Evolutionary conservation across 1,284 basidiomycete genomes (phyloP), one percentile per base, ranked within the genome.

Genomic region (Irpex sp.): DNA sequence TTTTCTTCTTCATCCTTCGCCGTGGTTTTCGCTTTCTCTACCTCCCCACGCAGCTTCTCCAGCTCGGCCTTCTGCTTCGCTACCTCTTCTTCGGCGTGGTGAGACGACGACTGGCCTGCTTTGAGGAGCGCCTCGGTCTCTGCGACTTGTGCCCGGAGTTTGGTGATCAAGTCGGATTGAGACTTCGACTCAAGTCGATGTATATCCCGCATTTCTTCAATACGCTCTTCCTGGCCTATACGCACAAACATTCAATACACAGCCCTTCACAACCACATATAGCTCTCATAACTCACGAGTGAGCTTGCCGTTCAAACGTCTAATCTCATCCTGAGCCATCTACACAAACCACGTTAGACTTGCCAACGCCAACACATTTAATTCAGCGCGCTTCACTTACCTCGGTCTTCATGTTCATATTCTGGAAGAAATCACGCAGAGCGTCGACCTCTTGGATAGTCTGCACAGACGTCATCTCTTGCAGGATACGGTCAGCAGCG

Each of bases 1-100:
- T 97, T 97, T 74, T 98, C 95, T 72, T 97, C 95, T 71, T 97
- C 95, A 65, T 96, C 94, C 72, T 92, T 96, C 1, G 86, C 87
- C 2, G 78, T 64, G 10, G 77, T 78, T 66, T 86, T 88, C 2
- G 82, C 77, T 62, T 84, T 85, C 49, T 85, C 80, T 3, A 88
- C 71, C 60, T 94, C 90, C 7, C 77, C 70, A 42, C 80, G 79
- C 8, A 93, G 74, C 48, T 80, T 79, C 4, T 82, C 80, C 1
- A 86, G 73, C 52, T 88, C 84, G 0, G 75, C 72, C 59, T 83
- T 78, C 37, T 81, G 81, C 61, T 80, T 82, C 7, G 75, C 71
- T 8, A 75, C 68, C 16, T 80, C 77, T 55, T 81, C 80, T 67
- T 86, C 82, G 3, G 73, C 74, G 45, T 79, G 75, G 9, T 77